phyloP scores from a whole-genome alignment of 176 grass and related monocot genomes.

The Triticum dicoccoides region DNA sequence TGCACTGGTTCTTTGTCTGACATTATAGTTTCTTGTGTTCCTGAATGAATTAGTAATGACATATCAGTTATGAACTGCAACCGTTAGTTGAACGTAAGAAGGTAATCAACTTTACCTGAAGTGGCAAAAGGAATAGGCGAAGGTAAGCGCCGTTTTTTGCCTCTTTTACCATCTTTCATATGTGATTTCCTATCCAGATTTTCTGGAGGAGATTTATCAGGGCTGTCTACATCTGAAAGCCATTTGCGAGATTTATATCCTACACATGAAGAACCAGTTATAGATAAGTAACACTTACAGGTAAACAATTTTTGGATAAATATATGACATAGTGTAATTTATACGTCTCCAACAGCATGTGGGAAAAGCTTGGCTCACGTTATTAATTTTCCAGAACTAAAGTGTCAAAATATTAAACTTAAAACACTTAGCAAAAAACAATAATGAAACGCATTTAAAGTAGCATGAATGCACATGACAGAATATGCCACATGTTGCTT shows the following conservation, averaged over 20 bases:
- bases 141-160: constrained; percentile 37
- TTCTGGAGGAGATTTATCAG: constrained; percentile 40
- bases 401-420: constrained; percentile 18
- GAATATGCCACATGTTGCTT: constrained; percentile 5
- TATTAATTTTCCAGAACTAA: constrained; percentile 6
- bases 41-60: constrained; percentile 32
- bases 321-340: neutral
- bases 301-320: constrained; percentile 2
- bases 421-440: constrained; percentile 15
- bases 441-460: constrained; percentile 10
- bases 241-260: constrained; percentile 54
- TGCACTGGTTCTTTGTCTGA: constrained; percentile 51
- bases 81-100: neutral
- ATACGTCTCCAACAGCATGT: constrained; percentile 14
- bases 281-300: constrained; percentile 10
- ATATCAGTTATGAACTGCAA: constrained; percentile 12
- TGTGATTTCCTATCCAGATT: constrained; percentile 53
- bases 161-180: constrained; percentile 46
- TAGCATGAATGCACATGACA: neutral
- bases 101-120: constrained; percentile 50
- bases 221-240: constrained; percentile 47
- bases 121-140: constrained; percentile 36
- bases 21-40: constrained; percentile 55
- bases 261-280: constrained; percentile 46
- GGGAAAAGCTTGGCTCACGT: neutral